These are phyloP conservation scores for Microbotryum lychnidis-dioicae DNA, from an alignment of 1,284 basidiomycete genomes.

Conservation along the genomic window DNA sequence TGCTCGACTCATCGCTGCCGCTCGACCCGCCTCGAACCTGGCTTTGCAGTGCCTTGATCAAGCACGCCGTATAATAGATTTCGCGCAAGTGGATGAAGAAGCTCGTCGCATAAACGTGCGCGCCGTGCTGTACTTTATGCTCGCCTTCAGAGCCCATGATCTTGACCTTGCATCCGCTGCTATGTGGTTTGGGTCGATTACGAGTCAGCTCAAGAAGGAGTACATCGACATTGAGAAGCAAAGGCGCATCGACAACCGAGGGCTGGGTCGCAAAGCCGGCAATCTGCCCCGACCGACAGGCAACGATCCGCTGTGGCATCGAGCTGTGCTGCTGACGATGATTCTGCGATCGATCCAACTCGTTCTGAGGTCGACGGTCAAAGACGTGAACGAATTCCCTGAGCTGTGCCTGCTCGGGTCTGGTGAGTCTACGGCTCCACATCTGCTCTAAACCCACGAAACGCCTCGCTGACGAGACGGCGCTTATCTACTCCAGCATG, in stretches of 20 bases:
- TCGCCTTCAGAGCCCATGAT: slow-evolving; percentile 56
- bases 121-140: slow-evolving; percentile 66
- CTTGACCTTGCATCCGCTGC: slow-evolving; percentile 53
- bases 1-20: slow-evolving; percentile 59
- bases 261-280: background rate
- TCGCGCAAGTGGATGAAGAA: slow-evolving; percentile 58
- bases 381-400: slow-evolving; percentile 49
- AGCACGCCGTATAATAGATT: slow-evolving; percentile 59
- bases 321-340: slow-evolving; percentile 23
- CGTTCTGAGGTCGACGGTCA: background rate
- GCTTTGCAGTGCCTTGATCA: slow-evolving; percentile 53
- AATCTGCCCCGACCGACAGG: background rate
- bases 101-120: slow-evolving; percentile 66
- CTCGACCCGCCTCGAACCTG: slow-evolving; percentile 59
- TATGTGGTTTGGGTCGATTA: slow-evolving; percentile 61
- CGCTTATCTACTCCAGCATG: slow-evolving; percentile 47
- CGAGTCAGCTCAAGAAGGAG: slow-evolving; percentile 54
- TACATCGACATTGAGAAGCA: slow-evolving; percentile 39
- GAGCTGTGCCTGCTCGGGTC: slow-evolving; percentile 56
- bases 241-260: slow-evolving; percentile 15
- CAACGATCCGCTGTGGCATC: slow-evolving; percentile 14
- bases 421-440: slow-evolving; percentile 45
- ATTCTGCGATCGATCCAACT: slow-evolving; percentile 19
- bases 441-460: background rate
- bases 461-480: background rate